Percentiles rank a stretch among this genome's conserved stretches.
phyloP scores from a whole-genome alignment of 305 asterid genomes.

The Solanum aculeatissimum region DNA sequence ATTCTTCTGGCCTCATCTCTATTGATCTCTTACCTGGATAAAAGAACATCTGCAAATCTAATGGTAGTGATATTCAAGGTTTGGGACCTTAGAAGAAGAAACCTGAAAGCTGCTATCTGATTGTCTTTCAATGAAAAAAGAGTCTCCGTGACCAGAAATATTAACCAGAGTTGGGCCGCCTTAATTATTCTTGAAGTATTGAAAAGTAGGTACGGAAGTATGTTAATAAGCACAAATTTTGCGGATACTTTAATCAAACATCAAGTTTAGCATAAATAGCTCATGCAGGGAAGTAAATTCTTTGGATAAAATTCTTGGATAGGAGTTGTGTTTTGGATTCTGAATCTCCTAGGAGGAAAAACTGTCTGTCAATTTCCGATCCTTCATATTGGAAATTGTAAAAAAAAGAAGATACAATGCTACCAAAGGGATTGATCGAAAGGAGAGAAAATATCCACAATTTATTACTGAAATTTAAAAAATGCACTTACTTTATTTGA shows the following conservation, averaged over 20 bases:
- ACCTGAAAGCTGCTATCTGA: not conserved
- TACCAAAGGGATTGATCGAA: not conserved
- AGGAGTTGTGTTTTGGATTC: not conserved
- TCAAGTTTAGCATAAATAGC: not conserved
- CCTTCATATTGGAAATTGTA: not conserved
- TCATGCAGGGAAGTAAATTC: not conserved
- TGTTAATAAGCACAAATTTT: not conserved
- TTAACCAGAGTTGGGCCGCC: not conserved
- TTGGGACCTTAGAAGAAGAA: not conserved
- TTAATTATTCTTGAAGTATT: not conserved
- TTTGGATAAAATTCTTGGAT: not conserved
- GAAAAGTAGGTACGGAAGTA: not conserved
- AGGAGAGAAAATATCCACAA: not conserved
- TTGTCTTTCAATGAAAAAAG: not conserved
- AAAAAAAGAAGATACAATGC: not conserved
- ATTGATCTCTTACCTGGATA: not conserved
- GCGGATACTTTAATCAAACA: not conserved
- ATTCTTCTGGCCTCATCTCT: not conserved
- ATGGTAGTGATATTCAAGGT: not conserved
- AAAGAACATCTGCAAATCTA: not conserved
- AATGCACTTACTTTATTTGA: not conserved
- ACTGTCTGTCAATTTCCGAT: not conserved
- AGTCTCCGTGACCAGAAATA: not conserved
- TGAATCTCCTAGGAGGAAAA: not conserved
- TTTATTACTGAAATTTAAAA: not conserved